Percentiles rank a stretch among this genome's conserved stretches.
Conservation (phyloP, 139 green algal genomes). For the Chlamydomonas schloesseri region DNA sequence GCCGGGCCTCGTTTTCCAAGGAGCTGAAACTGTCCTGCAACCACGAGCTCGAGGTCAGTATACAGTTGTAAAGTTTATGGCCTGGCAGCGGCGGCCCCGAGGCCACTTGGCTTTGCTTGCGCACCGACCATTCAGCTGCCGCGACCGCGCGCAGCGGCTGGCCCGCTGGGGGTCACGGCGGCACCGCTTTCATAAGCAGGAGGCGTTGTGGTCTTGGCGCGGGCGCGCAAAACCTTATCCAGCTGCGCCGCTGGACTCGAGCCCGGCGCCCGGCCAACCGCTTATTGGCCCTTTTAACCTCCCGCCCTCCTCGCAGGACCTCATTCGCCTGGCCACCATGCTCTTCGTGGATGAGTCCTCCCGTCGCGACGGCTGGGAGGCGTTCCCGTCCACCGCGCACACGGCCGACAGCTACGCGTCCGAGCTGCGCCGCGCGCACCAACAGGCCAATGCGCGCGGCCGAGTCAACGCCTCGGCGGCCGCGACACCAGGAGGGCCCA, state of each 20-base stretch:
- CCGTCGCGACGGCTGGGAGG: slow-evolving; percentile 74
- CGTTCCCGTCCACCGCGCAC: slow-evolving; percentile 61
- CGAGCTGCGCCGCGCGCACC: slow-evolving; percentile 24
- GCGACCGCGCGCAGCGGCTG: no score
- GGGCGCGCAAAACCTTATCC: no score
- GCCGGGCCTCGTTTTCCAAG: slow-evolving; percentile 64
- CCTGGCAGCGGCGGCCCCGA: no score
- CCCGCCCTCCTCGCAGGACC: slow-evolving; percentile 56
- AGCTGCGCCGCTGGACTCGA: no score
- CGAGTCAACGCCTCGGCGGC: not conserved
- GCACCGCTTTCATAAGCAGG: no score
- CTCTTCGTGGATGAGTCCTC: slow-evolving; percentile 65
- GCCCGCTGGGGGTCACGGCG: no score
- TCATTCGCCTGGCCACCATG: slow-evolving; percentile 68
- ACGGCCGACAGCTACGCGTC: slow-evolving; percentile 51
- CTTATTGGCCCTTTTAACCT: no score
- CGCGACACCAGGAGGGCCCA: not conserved
- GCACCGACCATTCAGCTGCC: no score
- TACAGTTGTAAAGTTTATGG: no score
- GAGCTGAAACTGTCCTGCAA: slow-evolving; percentile 58
- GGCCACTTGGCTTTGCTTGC: no score
- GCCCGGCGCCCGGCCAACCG: no score
- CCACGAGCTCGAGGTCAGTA: slow-evolving; percentile 60
- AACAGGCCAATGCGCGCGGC: not conserved
- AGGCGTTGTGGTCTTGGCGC: no score